Evolutionary conservation across 1,284 basidiomycete species (phyloP).

Genomic region (Leccinum angustisporum): DNA sequence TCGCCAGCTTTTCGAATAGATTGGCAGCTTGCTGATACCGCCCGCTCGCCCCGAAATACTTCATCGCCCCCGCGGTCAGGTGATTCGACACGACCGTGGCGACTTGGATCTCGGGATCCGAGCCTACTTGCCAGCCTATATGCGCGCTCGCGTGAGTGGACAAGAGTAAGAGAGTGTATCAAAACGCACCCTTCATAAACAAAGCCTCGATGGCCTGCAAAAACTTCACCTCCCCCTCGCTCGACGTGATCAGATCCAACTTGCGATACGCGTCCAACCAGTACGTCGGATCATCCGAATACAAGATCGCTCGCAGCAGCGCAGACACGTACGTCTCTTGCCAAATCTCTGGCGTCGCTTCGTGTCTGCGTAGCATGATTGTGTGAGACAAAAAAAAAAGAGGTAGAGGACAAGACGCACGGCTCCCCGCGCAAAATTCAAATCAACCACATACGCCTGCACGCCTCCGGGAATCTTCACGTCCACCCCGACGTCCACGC

Average conservation of each 20-base stretch:
- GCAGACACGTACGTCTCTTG: constrained; percentile 97
- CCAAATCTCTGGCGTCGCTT: constrained; percentile 92
- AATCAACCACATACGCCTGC: constrained; percentile 90
- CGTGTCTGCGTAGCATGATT: constrained; percentile 60
- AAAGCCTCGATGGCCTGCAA: constrained; percentile 88
- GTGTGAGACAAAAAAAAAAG: neutral
- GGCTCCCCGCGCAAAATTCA: constrained; percentile 76
- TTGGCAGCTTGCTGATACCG: constrained; percentile 90
- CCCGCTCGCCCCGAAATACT: constrained; percentile 94
- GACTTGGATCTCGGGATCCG: constrained; percentile 97
- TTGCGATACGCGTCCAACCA: constrained; percentile 93
- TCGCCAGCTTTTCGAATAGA: constrained; percentile 89
- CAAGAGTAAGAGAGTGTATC: neutral
- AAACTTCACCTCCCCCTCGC: constrained; percentile 89
- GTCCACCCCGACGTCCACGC: constrained; percentile 95
- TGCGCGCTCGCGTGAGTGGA: neutral
- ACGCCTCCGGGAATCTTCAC: constrained; percentile 99
- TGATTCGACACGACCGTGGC: constrained; percentile 98
- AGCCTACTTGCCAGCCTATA: constrained; percentile 95
- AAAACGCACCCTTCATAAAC: constrained; percentile 78
- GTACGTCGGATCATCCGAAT: constrained; percentile 94
- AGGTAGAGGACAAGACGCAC: constrained; percentile 42
- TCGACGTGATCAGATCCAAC: constrained; percentile 90
- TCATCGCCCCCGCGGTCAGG: constrained; percentile 91
- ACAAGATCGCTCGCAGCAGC: constrained; percentile 86